These are phyloP conservation scores for Aspergillus indologenus DNA, from an alignment of 495 filamentous ascomycete genomes.

Conservation along the genomic window DNA sequence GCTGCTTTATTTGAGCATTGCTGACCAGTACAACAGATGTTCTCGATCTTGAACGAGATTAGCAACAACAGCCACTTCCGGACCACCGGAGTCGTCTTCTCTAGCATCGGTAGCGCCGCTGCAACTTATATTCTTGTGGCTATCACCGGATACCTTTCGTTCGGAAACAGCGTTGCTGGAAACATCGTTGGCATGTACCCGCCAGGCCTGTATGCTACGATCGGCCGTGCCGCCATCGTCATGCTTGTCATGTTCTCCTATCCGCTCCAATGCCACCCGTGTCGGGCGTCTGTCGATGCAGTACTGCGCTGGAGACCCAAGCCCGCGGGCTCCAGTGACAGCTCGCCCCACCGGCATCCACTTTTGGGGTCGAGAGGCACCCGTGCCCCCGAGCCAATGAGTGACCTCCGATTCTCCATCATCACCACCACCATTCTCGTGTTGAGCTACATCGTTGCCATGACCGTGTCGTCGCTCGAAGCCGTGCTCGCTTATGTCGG, in stretches of 20 bases:
- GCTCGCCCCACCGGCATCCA: slow-evolving; percentile 46
- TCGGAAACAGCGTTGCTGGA: slow-evolving; percentile 78
- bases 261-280: slow-evolving; percentile 92
- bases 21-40: slow-evolving; percentile 64
- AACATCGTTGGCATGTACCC: slow-evolving; percentile 95
- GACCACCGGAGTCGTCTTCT: slow-evolving; percentile 73
- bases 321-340: slow-evolving; percentile 37
- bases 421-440: slow-evolving; percentile 85
- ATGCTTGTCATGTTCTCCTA: slow-evolving; percentile 96
- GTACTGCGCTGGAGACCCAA: slow-evolving; percentile 85
- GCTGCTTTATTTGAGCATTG: background rate
- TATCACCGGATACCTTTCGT: slow-evolving; percentile 92
- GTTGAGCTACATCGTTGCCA: slow-evolving; percentile 78
- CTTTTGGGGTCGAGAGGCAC: slow-evolving; percentile 36
- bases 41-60: slow-evolving; percentile 96
- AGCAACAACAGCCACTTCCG: slow-evolving; percentile 76
- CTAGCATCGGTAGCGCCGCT: slow-evolving; percentile 79
- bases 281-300: slow-evolving; percentile 87
- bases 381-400: slow-evolving; percentile 57
- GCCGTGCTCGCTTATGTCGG: slow-evolving; percentile 93
- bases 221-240: slow-evolving; percentile 92
- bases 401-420: slow-evolving; percentile 82
- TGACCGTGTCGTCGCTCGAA: slow-evolving; percentile 86
- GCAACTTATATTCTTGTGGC: slow-evolving; percentile 85
- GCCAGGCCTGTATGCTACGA: slow-evolving; percentile 77